Evolutionary conservation across 441 rosid genomes (phyloP).

Genomic region (Metrosideros polymorpha): DNA sequence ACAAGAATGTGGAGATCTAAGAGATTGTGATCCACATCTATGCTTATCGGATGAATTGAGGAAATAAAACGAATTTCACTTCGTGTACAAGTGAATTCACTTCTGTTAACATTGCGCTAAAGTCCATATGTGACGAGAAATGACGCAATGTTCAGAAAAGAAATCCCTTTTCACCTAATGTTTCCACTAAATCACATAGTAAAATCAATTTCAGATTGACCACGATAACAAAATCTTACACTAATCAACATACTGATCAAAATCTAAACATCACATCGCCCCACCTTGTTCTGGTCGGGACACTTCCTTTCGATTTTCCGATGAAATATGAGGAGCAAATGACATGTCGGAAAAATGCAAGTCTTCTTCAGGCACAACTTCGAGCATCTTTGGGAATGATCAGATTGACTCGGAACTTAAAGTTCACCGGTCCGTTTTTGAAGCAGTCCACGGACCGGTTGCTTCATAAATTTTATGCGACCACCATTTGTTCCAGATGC

Average conservation of each 20-base stretch:
- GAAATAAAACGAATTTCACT: not conserved
- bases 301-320: not conserved
- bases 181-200: not conserved
- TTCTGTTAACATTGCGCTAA: not conserved
- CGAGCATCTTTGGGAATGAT: not conserved
- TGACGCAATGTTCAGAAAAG: not conserved
- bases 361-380: not conserved
- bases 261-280: not conserved
- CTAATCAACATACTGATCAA: not conserved
- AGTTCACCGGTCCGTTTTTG: accelerated
- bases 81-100: not conserved
- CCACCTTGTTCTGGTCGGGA: not conserved
- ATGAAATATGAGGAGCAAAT: not conserved
- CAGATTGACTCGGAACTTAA: not conserved
- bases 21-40: not conserved
- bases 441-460: not conserved
- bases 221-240: not conserved
- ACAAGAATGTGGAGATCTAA: not conserved
- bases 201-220: not conserved
- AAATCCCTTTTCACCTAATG: not conserved
- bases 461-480: not conserved
- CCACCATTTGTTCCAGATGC: not conserved
- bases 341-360: not conserved
- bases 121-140: not conserved
- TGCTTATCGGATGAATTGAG: not conserved